These are phyloP conservation scores for Tricholoma hemisulphureum DNA, from an alignment of 768 basidiomycete genomes.

Conservation along the genomic window DNA sequence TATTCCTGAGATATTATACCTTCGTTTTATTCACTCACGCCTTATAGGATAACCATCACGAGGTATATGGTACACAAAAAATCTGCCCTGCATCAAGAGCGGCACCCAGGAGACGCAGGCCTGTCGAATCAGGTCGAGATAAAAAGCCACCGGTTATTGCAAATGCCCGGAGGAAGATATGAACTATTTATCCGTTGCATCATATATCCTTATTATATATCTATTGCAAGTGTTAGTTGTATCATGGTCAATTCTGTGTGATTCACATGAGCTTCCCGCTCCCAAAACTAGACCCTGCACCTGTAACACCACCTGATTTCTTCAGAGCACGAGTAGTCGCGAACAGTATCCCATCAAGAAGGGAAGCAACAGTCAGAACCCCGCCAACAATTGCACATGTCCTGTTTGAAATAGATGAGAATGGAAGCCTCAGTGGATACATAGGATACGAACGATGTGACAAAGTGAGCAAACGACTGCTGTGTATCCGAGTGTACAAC, in stretches of 20 bases:
- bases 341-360: constrained; percentile 86
- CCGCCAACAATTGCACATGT: constrained; percentile 98
- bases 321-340: constrained; percentile 75
- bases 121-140: constrained; percentile 1
- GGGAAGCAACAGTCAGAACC: constrained; percentile 88
- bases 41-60: constrained; percentile 40
- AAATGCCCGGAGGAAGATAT: constrained; percentile 9
- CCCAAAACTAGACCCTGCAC: constrained; percentile 30
- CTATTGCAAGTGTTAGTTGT: constrained; percentile 8
- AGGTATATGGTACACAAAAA: constrained; percentile 28
- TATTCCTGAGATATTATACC: constrained; percentile 19
- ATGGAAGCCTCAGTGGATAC: background rate
- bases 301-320: constrained; percentile 42
- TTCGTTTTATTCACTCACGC: background rate
- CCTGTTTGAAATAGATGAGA: constrained; percentile 37
- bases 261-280: constrained; percentile 47
- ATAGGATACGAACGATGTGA: constrained; percentile 77
- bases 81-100: constrained; percentile 12
- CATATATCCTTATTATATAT: constrained; percentile 5
- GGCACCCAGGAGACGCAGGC: constrained; percentile 35
- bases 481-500: constrained; percentile 88
- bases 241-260: constrained; percentile 3
- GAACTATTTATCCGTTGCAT: background rate
- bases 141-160: background rate
- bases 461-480: constrained; percentile 96